Evolutionary conservation across 352 stramenopile species (phyloP).

Genomic region (Globisporangium cylindrosporum): DNA sequence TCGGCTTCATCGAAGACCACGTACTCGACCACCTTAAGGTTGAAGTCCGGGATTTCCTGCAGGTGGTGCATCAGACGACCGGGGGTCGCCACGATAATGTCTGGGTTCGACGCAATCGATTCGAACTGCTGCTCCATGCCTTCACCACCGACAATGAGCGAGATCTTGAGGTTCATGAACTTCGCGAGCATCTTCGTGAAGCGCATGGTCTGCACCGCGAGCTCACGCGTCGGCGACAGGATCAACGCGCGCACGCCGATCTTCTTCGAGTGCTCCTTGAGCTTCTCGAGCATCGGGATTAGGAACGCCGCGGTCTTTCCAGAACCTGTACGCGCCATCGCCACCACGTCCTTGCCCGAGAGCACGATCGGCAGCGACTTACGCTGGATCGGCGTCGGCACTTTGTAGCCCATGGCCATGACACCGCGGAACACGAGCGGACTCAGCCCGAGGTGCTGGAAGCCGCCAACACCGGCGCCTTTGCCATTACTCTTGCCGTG

Average conservation of each 20-base stretch:
- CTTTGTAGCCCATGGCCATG: conserved; percentile 95
- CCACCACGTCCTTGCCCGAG: conserved; percentile 95
- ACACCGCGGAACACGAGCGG: conserved; percentile 79
- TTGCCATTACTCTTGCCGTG: conserved; percentile 83
- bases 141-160: conserved; percentile 96
- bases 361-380: conserved; percentile 97
- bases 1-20: conserved; percentile 99
- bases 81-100: conserved; percentile 94
- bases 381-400: conserved; percentile 98
- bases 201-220: conserved; percentile 97
- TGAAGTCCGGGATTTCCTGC: conserved; percentile 93
- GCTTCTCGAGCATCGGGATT: conserved; percentile 97
- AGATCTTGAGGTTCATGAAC: conserved; percentile 90
- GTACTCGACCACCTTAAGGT: conserved; percentile 89
- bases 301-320: conserved; percentile 99
- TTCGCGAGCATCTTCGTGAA: conserved; percentile 90
- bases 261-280: conserved; percentile 91
- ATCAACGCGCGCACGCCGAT: conserved; percentile 89
- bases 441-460: conserved; percentile 85
- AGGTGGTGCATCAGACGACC: conserved; percentile 94
- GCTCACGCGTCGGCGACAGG: conserved; percentile 96
- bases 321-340: conserved; percentile 97
- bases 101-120: conserved; percentile 90
- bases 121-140: conserved; percentile 98
- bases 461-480: conserved; percentile 68